Evolutionary conservation across 192 early-diverging fungal species (phyloP).

Genomic region (Entomortierella parvispora): DNA sequence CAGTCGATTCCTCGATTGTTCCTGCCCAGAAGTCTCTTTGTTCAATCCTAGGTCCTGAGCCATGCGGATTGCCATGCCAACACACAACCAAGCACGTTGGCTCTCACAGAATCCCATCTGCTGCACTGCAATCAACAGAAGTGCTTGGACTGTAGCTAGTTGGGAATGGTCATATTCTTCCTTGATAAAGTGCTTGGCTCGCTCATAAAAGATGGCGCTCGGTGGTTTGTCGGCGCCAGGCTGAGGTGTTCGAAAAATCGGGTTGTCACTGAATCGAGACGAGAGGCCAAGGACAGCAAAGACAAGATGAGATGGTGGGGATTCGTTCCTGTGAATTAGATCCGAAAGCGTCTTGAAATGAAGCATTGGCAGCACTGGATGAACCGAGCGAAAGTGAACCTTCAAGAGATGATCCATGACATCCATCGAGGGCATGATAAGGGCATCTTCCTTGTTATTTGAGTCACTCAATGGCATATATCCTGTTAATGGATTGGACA

Average conservation of each 20-base stretch:
- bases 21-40: conserved; percentile 59
- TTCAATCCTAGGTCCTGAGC: conserved; percentile 82
- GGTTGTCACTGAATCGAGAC: conserved; percentile 56
- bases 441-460: not conserved
- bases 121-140: conserved; percentile 73
- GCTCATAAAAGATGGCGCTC: conserved; percentile 66
- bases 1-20: conserved; percentile 62
- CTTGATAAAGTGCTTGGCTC: conserved; percentile 76
- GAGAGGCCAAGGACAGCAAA: conserved; percentile 64
- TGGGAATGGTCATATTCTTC: conserved; percentile 70
- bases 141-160: conserved; percentile 69
- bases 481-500: conserved; percentile 23
- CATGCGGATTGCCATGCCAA: conserved; percentile 74
- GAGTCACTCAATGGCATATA: conserved; percentile 9
- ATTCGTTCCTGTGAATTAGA: conserved; percentile 38
- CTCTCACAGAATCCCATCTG: conserved; percentile 75
- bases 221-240: conserved; percentile 57
- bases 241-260: conserved; percentile 52
- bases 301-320: conserved; percentile 53
- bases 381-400: conserved; percentile 73
- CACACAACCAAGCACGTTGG: conserved; percentile 77
- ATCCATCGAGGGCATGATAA: conserved; percentile 65
- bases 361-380: conserved; percentile 77
- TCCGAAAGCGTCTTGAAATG: conserved; percentile 56
- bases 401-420: conserved; percentile 68